These are phyloP conservation scores for Pythium guiyangense DNA, from an alignment of 352 stramenopile genomes.

Conservation along the genomic window DNA sequence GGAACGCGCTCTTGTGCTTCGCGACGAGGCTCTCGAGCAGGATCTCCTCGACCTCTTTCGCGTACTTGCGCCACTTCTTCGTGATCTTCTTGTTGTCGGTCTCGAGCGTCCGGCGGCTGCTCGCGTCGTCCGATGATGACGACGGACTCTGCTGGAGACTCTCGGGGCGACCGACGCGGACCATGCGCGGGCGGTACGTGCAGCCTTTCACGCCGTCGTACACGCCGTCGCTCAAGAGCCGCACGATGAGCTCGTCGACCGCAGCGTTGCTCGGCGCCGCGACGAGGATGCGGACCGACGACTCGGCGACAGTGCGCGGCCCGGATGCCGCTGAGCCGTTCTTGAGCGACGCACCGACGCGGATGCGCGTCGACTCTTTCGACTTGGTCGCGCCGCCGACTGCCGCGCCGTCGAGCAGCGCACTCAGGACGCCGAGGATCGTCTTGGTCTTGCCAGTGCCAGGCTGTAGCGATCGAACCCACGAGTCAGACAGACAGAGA, in stretches of 20 bases:
- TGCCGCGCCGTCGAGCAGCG: conserved; percentile 66
- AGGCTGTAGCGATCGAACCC: conserved; percentile 25
- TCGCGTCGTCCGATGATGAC: conserved; percentile 13
- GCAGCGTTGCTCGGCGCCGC: conserved; percentile 77
- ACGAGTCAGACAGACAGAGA: not conserved
- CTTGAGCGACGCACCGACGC: conserved; percentile 62
- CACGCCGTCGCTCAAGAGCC: conserved; percentile 58
- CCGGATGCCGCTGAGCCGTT: conserved; percentile 16
- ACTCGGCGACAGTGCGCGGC: conserved; percentile 47
- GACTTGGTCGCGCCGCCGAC: conserved; percentile 39
- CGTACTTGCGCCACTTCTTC: conserved; percentile 74
- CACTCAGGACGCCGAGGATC: conserved; percentile 66
- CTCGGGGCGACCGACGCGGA: conserved; percentile 64
- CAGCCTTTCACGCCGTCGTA: conserved; percentile 45
- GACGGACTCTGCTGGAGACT: conserved; percentile 30
- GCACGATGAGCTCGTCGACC: conserved; percentile 72
- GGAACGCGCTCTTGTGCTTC: conserved; percentile 56
- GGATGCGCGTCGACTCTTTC: conserved; percentile 58
- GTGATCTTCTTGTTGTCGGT: conserved; percentile 36
- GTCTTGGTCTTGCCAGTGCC: conserved; percentile 84
- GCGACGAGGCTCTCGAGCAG: conserved; percentile 63
- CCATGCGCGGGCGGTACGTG: conserved; percentile 57
- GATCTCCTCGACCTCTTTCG: conserved; percentile 64
- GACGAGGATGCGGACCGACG: conserved; percentile 67
- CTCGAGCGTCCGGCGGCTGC: conserved; percentile 13